Evolutionary conservation across 495 filamentous ascomycete genomes (phyloP).

Genomic region (Penicillium angulare): DNA sequence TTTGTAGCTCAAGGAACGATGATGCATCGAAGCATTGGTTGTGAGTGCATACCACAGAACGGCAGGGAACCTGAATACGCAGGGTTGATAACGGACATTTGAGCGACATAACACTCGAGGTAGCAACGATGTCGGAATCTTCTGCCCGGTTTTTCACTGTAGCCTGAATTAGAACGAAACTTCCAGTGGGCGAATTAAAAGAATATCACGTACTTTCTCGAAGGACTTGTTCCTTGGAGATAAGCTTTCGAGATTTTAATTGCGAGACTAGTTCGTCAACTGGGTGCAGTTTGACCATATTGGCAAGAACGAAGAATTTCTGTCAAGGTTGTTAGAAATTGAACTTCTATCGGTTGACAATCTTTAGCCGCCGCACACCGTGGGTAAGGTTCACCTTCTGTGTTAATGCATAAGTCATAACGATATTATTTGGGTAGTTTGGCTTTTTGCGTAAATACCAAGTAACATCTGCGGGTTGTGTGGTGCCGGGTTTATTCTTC

Average conservation of each 20-base stretch:
- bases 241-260: conserved; percentile 65
- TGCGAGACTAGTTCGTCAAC: conserved; percentile 68
- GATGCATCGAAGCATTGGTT: conserved; percentile 95
- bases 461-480: conserved; percentile 88
- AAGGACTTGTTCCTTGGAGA: conserved; percentile 77
- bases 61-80: conserved; percentile 75
- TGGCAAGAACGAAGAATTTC: conserved; percentile 74
- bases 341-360: no score
- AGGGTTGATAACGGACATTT: conserved; percentile 89
- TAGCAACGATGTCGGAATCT: conserved; percentile 85
- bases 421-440: conserved; percentile 70
- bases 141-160: conserved; percentile 76
- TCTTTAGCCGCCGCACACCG: no score
- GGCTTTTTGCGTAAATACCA: conserved; percentile 64
- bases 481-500: conserved; percentile 94
- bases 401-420: conserved; percentile 90
- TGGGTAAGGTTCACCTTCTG: conserved; percentile 59
- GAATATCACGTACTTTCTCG: conserved; percentile 67
- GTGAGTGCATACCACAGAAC: conserved; percentile 78
- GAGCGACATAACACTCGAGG: conserved; percentile 81
- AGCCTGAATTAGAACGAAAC: neutral
- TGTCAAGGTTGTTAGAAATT: conserved; percentile 30
- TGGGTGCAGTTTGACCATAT: conserved; percentile 69
- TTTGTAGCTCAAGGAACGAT: conserved; percentile 88
- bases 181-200: neutral